Conservation (phyloP, 2,329 filamentous ascomycete genomes). For the Colletotrichum graminicola region DNA sequence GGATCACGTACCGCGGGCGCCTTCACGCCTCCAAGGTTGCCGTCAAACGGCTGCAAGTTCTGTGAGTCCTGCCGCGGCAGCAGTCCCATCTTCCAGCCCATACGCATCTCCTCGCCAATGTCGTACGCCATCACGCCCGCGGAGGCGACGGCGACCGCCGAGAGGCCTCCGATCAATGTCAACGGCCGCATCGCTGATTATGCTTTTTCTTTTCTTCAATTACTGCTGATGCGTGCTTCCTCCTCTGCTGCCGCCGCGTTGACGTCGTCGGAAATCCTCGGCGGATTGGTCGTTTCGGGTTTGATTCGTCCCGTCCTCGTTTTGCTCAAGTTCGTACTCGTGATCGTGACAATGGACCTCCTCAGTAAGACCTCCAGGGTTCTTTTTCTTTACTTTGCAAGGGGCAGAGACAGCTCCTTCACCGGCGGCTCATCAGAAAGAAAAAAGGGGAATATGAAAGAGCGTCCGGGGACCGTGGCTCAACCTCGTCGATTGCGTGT, state of each 20-base stretch:
- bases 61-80: conserved; percentile 49
- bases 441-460: background rate
- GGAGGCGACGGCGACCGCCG: conserved; percentile 14
- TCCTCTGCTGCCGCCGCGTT: too few species aligned
- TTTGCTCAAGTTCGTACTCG: background rate
- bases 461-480: conserved; percentile 7
- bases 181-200: conserved; percentile 15
- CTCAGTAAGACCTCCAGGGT: background rate
- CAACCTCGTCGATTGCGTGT: conserved; percentile 28
- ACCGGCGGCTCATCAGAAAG: conserved; percentile 4
- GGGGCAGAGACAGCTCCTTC: background rate
- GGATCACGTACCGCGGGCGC: conserved; percentile 51
- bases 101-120: conserved; percentile 49
- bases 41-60: conserved; percentile 58
- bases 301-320: background rate
- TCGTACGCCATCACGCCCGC: conserved; percentile 43
- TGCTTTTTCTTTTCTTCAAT: background rate
- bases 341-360: background rate
- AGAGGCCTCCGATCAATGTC: background rate
- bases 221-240: background rate
- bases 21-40: conserved; percentile 54
- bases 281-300: background rate
- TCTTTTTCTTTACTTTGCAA: background rate
- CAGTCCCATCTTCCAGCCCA: conserved; percentile 53
- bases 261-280: background rate